phyloP scores from a whole-genome alignment of 2,329 filamentous ascomycete genomes.

The Chaetomium strumarium region DNA sequence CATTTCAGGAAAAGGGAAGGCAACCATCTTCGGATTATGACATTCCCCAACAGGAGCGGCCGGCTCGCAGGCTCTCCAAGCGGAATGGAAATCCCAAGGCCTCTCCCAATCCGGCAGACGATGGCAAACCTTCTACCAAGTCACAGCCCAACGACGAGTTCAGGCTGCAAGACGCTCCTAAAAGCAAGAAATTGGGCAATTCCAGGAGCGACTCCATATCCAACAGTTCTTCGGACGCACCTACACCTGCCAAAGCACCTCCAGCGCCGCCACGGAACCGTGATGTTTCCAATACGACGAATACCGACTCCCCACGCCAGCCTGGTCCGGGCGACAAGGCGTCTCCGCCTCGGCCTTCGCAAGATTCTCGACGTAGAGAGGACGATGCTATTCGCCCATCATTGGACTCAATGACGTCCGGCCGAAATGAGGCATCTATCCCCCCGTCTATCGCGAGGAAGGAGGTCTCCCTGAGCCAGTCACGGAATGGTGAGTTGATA shows the following conservation, averaged over 20 bases:
- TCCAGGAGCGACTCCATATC: conserved; percentile 43
- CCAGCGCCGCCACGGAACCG: conserved; percentile 19
- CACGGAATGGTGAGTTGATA: conserved; percentile 39
- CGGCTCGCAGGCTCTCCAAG: conserved; percentile 45
- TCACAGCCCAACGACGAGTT: conserved; percentile 52
- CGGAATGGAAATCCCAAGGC: conserved; percentile 29
- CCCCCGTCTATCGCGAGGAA: conserved; percentile 57
- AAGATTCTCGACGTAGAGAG: conserved; percentile 53
- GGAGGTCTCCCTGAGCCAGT: conserved; percentile 45
- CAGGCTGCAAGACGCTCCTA: conserved; percentile 75
- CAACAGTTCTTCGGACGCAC: conserved; percentile 32
- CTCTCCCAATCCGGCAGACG: conserved; percentile 33
- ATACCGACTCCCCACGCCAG: conserved; percentile 32
- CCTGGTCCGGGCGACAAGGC: conserved; percentile 32
- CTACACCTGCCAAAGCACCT: conserved; percentile 26
- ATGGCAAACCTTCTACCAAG: conserved; percentile 34
- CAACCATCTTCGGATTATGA: conserved; percentile 56
- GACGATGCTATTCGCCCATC: conserved; percentile 44
- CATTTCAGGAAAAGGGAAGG: conserved; percentile 79
- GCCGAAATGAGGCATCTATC: conserved; percentile 34
- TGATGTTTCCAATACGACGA: conserved; percentile 17
- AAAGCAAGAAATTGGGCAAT: conserved; percentile 46
- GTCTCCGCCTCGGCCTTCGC: conserved; percentile 48
- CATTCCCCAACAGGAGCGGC: conserved; percentile 46
- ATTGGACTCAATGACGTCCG: conserved; percentile 38